Evolutionary conservation across 176 grass and related monocot genomes (phyloP), one percentile per base, ranked within the genome.

Genomic region (Alloteropsis semialata): DNA sequence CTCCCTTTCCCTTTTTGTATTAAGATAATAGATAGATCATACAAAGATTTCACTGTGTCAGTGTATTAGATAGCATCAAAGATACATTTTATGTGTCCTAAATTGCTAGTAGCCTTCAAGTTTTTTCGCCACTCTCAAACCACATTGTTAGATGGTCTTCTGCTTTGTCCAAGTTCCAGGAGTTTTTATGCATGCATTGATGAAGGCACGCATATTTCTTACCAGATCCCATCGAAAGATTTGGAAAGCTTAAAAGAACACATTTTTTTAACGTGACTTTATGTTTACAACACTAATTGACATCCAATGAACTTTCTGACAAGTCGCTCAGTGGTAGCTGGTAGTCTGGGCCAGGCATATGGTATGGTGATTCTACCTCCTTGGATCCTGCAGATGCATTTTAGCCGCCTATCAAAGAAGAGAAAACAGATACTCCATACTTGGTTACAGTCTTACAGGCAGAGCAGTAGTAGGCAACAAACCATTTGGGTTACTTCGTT

Each of bases 121-220:
- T n/a, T n/a, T n/a, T n/a, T n/a, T n/a, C n/a, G n/a, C n/a, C n/a
- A n/a, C n/a, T n/a, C n/a, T n/a, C n/a, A n/a, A n/a, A n/a, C n/a
- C n/a, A n/a, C n/a, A n/a, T 45, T 46, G 10, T 84, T 86, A 94
- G 95, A 91, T 89, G 90, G 95, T 81, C 84, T 67, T 14, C 79
- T 97, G 25, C 81, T 97, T 56, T 89, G 92, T 32, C 90, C 95
- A 79, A 94, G 95, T 83, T 92, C 88, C 3, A 87, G 88, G 75
- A 98, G 95, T 83, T 93, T 89, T 77, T 98, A 98, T 87, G 95
- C 92, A 41, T 98, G 92, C 77, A 86, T 98, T 21, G 92, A 92
- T 25, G 95, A 98, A 87, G 92, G 95, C 88, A 94, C 95, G 25
- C 92, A 87, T 71, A 77, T n/a, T n/a, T n/a, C 86, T 78, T 94